phyloP scores from a whole-genome alignment of 2,329 filamentous ascomycete genomes.

The Monilinia polystroma region DNA sequence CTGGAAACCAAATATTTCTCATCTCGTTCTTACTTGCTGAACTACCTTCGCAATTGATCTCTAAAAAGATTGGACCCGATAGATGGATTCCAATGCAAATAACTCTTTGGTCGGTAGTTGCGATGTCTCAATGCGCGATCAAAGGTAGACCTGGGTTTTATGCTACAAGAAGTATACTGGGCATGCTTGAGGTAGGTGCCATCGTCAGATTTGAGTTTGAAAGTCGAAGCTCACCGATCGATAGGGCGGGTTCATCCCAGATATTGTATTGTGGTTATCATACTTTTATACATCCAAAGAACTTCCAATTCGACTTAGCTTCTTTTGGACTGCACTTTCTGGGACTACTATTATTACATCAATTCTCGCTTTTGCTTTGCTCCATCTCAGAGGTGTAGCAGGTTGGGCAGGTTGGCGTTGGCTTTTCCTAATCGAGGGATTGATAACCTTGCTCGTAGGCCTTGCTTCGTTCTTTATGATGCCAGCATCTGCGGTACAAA shows the following conservation, averaged over 20 bases:
- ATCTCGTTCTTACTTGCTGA: conserved; percentile 47
- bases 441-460: conserved; percentile 55
- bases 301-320: conserved; percentile 63
- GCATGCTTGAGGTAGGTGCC: conserved; percentile 38
- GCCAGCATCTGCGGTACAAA: conserved; percentile 61
- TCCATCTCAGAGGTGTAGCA: conserved; percentile 50
- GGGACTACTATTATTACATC: conserved; percentile 40
- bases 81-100: conserved; percentile 54
- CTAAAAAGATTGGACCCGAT: conserved; percentile 50
- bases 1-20: conserved; percentile 44
- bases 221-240: not conserved
- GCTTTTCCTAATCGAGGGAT: conserved; percentile 56
- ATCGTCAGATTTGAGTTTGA: conserved; percentile 33
- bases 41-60: conserved; percentile 50
- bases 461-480: conserved; percentile 56
- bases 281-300: conserved; percentile 76
- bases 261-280: conserved; percentile 65
- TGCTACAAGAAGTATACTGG: conserved; percentile 43
- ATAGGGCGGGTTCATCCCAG: conserved; percentile 61
- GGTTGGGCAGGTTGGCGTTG: conserved; percentile 56
- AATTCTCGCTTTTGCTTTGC: conserved; percentile 58
- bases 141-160: conserved; percentile 46
- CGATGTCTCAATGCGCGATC: conserved; percentile 47
- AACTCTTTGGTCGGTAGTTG: conserved; percentile 51
- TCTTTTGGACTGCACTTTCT: conserved; percentile 69